phyloP scores from a whole-genome alignment of 139 green algal genomes.

The Coelastrella sp. region DNA sequence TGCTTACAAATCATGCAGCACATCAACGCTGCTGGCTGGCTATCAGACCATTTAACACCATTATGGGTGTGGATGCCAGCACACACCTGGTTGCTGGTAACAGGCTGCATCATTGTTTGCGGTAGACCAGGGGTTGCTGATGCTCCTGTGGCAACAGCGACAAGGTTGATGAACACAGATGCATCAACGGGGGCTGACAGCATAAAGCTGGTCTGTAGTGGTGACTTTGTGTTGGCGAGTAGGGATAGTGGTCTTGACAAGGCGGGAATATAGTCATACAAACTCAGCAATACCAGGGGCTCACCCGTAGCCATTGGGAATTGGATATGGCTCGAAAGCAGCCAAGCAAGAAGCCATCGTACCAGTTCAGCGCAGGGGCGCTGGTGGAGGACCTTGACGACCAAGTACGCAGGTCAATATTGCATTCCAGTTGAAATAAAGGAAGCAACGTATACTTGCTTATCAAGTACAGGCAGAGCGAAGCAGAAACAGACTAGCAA shows the following conservation, averaged over 20 bases:
- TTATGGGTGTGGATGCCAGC: not conserved
- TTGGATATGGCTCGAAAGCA: not conserved
- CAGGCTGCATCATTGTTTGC: constrained; percentile 3
- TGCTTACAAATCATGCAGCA: not conserved
- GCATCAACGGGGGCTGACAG: not conserved
- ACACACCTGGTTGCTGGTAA: constrained; percentile 26
- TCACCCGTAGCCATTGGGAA: not conserved
- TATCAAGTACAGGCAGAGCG: no score
- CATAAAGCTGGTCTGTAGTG: not conserved
- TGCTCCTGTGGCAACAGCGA: constrained; percentile 23
- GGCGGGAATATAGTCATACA: no score
- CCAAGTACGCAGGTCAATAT: not conserved
- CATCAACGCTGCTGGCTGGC: not conserved
- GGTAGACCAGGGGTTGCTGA: constrained; percentile 10
- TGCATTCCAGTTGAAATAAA: no score
- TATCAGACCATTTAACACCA: no score
- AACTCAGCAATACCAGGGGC: not conserved
- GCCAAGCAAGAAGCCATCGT: not conserved
- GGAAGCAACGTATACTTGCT: no score
- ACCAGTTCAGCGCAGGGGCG: not conserved
- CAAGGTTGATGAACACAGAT: not conserved
- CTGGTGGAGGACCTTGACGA: not conserved
- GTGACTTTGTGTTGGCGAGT: not conserved
- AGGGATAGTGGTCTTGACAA: not conserved
- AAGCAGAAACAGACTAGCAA: not conserved